Evolutionary conservation across 139 green algal genomes (phyloP), one percentile per base, ranked within the genome.

Genomic region (Coelastrella sp.): DNA sequence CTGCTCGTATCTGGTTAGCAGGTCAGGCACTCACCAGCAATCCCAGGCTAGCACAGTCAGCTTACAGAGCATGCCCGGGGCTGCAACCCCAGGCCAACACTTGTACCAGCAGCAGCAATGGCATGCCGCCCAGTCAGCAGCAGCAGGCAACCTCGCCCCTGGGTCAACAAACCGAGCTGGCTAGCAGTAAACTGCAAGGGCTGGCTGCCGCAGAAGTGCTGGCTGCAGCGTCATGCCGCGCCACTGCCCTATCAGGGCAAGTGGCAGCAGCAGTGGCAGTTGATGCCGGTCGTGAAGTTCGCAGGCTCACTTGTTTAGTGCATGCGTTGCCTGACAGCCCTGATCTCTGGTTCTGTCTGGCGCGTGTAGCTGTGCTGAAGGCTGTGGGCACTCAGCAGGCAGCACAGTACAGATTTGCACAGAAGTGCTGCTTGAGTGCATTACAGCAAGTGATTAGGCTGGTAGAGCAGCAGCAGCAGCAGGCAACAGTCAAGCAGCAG

Each of bases 361-460:
- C 90, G 8, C 79, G 91, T 9, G 74, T 70, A 14, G 78, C 86
- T 9, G 63, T 93, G 85, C 89, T 90, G 82, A 78, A 78, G 12
- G 86, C 87, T 12, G 70, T 84, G 9, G 82, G 83, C 17, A 59
- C 58, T 56, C 82, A 84, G 4, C 87, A 93, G 68, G 57, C 49
- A 56, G 20, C 19, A 6, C 84, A 89, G 60, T 90, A 79, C 91
- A 78, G 88, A 56, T 58, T 56, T 7, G 84, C 91, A 27, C 68
- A 75, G n/a, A 80, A 60, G 14, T 76, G 86, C 86, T 92, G 91
- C 68, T 65, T 83, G 66, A 82, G 78, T 24, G 84, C 78, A 70
- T 65, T 66, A 27, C 57, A 57, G 7, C 24, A 65, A 7, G 49
- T 70, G 15, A 60, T 82, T 56, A 66, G 35, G 78, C 63, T 74